A percentile compares a stretch with the other conserved stretches of the same genome.
Evolutionary conservation across 2,329 filamentous ascomycete species (phyloP).

Genomic region (Hypoxylon sp.): DNA sequence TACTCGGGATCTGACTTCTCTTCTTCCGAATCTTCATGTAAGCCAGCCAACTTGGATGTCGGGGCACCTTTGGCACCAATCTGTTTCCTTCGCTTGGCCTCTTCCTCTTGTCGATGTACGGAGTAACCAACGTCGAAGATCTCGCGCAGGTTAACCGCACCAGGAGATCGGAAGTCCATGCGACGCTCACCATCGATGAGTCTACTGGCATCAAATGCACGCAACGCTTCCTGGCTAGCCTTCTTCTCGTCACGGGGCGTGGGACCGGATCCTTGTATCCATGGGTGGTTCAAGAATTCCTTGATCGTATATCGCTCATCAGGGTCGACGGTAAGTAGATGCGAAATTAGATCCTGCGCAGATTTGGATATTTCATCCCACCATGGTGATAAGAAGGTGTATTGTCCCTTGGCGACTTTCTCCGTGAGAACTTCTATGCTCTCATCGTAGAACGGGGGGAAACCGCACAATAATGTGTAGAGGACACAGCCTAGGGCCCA

Average conservation of each 20-base stretch:
- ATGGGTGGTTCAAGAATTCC: conserved; percentile 93
- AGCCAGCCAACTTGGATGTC: conserved; percentile 64
- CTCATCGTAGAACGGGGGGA: conserved; percentile 98
- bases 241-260: conserved; percentile 68
- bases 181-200: conserved; percentile 70
- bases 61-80: conserved; percentile 75
- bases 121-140: conserved; percentile 99
- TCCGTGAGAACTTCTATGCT: conserved; percentile 96
- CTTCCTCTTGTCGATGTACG: conserved; percentile 95
- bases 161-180: conserved; percentile 93
- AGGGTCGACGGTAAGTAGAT: conserved; percentile 92
- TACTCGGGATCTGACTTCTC: conserved; percentile 62
- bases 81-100: conserved; percentile 89
- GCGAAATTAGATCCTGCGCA: conserved; percentile 91
- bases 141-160: conserved; percentile 92
- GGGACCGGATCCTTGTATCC: conserved; percentile 76
- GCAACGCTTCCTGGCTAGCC: conserved; percentile 55
- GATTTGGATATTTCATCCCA: conserved; percentile 98
- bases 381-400: conserved; percentile 97
- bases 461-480: conserved; percentile 95
- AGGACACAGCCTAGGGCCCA: conserved; percentile 97
- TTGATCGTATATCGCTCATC: conserved; percentile 94
- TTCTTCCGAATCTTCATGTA: conserved; percentile 76
- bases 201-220: conserved; percentile 65
- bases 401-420: conserved; percentile 96